Percentiles rank a stretch among this genome's conserved stretches.
These are phyloP conservation scores for Astraeus odoratus DNA, from an alignment of 768 basidiomycete species.

Conservation along the genomic window DNA sequence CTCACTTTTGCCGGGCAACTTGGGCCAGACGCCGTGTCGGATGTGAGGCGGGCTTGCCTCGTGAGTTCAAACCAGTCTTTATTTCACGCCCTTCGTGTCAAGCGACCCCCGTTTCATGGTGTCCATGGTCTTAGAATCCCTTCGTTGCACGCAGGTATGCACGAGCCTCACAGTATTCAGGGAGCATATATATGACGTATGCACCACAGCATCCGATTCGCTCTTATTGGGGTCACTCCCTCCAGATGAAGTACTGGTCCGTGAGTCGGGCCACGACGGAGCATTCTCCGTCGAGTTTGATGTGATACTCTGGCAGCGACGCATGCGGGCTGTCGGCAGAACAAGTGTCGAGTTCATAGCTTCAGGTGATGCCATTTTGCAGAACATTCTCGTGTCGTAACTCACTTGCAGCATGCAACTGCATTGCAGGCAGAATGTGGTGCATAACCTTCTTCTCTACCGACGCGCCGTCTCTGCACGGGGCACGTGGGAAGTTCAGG, in stretches of 20 bases:
- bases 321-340: slow-evolving; percentile 55
- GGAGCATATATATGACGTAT: neutral
- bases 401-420: neutral
- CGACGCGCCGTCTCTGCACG: neutral
- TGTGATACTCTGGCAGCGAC: slow-evolving; percentile 55
- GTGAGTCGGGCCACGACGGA: slow-evolving; percentile 39
- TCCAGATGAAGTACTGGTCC: slow-evolving; percentile 46
- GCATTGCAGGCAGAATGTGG: slow-evolving; percentile 18
- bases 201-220: slow-evolving; percentile 34
- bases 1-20: slow-evolving; percentile 45
- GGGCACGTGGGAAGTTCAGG: slow-evolving; percentile 4
- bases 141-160: slow-evolving; percentile 12
- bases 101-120: slow-evolving; percentile 16
- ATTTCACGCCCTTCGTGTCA: slow-evolving; percentile 22
- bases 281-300: slow-evolving; percentile 47
- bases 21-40: slow-evolving; percentile 38
- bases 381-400: neutral
- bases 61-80: slow-evolving; percentile 19
- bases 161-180: neutral
- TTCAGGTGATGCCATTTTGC: slow-evolving; percentile 6
- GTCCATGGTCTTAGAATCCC: slow-evolving; percentile 15
- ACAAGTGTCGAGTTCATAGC: slow-evolving; percentile 67
- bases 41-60: slow-evolving; percentile 64
- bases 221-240: slow-evolving; percentile 34
- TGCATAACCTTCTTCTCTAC: slow-evolving; percentile 17